phyloP scores from a whole-genome alignment of 768 basidiomycete genomes.

The Termitomyces heimii region DNA sequence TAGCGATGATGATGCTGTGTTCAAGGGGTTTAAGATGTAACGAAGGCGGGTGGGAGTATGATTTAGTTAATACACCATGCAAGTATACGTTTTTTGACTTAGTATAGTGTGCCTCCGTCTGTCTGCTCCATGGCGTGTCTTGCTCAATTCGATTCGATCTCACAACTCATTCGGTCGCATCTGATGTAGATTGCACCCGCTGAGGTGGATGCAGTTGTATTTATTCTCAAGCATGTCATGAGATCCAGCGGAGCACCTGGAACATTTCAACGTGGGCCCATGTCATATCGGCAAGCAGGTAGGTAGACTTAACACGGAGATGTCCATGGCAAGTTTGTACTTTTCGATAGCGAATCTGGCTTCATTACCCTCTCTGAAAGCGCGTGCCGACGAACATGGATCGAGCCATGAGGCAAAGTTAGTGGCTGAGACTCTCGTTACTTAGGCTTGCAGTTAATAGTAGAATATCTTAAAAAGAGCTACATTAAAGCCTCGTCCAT shows the following conservation, averaged over 20 bases:
- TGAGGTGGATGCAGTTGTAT: background rate
- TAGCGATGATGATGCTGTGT: conserved; percentile 67
- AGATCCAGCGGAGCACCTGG: background rate
- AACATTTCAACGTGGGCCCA: background rate
- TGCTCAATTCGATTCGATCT: background rate
- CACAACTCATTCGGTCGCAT: background rate
- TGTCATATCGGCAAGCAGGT: no score
- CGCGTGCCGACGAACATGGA: background rate
- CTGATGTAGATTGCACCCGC: no score
- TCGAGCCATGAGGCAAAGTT: background rate
- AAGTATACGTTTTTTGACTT: background rate
- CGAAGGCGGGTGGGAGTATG: conserved; percentile 1
- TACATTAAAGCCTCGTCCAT: background rate
- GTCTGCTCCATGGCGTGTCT: background rate
- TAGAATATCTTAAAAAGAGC: background rate
- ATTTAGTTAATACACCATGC: background rate
- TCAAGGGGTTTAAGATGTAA: conserved; percentile 51
- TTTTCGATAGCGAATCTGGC: background rate
- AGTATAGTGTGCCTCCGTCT: background rate
- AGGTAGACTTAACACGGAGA: no score
- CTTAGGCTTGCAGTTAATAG: background rate
- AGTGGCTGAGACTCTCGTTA: background rate
- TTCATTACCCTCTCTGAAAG: background rate
- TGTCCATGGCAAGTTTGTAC: no score
- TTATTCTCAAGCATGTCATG: background rate